Evolutionary conservation across 805 yeast genomes (phyloP).

Genomic region (Jamesozyma piceae): DNA sequence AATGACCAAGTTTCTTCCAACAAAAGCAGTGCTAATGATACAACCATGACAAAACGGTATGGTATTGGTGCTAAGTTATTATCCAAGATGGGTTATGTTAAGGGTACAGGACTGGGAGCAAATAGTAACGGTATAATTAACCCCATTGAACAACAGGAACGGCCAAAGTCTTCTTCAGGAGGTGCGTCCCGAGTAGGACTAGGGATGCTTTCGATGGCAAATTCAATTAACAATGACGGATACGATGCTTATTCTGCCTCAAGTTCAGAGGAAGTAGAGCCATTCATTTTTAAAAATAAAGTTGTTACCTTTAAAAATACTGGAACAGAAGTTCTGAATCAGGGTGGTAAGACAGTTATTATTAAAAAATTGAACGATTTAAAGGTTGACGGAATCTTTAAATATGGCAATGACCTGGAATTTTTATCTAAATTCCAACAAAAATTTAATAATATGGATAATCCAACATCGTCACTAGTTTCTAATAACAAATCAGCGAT

Average conservation of each 20-base stretch:
- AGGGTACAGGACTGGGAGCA: constrained; percentile 80
- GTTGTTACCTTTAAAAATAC: constrained; percentile 8
- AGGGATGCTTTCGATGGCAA: constrained; percentile 41
- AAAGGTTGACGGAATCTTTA: not conserved
- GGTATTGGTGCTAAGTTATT: constrained; percentile 81
- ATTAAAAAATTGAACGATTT: constrained; percentile 2
- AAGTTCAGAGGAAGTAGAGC: constrained; percentile 13
- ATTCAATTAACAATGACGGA: constrained; percentile 3
- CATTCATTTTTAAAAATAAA: constrained; percentile 1
- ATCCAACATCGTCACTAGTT: not conserved
- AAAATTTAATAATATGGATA: not conserved
- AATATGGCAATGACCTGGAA: not conserved
- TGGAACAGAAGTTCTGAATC: constrained; percentile 1
- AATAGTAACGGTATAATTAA: constrained; percentile 60
- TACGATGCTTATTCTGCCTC: constrained; percentile 3
- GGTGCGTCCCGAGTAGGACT: constrained; percentile 54
- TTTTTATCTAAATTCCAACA: not conserved
- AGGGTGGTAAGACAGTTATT: not conserved
- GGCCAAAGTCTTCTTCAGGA: constrained; percentile 15
- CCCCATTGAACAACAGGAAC: constrained; percentile 52
- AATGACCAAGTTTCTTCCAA: not conserved
- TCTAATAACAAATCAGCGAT: not conserved
- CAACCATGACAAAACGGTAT: constrained; percentile 33
- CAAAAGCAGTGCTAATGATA: not conserved
- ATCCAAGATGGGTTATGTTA: constrained; percentile 76